Conservation (phyloP, 306 rosid genomes). For the Lathyrus sativus region DNA sequence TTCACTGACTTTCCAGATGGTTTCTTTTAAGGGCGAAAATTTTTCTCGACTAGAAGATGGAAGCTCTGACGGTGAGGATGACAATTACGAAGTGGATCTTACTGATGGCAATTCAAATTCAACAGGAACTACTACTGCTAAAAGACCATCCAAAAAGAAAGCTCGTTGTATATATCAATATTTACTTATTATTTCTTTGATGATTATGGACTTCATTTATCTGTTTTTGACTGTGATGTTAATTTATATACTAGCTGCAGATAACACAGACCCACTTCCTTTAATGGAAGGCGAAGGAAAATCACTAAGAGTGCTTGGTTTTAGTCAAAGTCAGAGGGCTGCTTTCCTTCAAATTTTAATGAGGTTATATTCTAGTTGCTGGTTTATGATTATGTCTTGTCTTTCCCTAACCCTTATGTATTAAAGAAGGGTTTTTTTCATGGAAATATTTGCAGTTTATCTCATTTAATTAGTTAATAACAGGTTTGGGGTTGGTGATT, state of each 20-base stretch:
- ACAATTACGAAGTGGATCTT: constrained; percentile 79
- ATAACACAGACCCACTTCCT: constrained; percentile 74
- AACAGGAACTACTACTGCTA: constrained; percentile 53
- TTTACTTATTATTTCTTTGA: constrained; percentile 32
- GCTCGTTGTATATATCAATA: constrained; percentile 53
- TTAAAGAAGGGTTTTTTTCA: constrained; percentile 34
- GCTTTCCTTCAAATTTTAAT: constrained; percentile 82
- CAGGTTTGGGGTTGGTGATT: constrained; percentile 95
- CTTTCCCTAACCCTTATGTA: constrained; percentile 21
- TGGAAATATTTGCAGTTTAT: constrained; percentile 38
- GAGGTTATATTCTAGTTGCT: constrained; percentile 58
- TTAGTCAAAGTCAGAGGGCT: constrained; percentile 88
- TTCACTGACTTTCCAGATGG: constrained; percentile 59
- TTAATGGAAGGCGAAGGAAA: constrained; percentile 98
- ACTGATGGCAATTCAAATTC: constrained; percentile 77
- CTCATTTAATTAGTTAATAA: constrained; percentile 38
- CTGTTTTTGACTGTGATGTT: constrained; percentile 10
- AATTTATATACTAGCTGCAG: constrained; percentile 56
- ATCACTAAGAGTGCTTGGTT: constrained; percentile 91
- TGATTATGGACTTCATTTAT: constrained; percentile 22
- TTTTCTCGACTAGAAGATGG: constrained; percentile 80
- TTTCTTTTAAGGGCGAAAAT: constrained; percentile 87
- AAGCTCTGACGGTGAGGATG: constrained; percentile 95
- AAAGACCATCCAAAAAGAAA: constrained; percentile 67
- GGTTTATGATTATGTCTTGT: constrained; percentile 30